These are phyloP conservation scores for Musa itinerans DNA, from an alignment of 176 grass and related monocot species.

Conservation along the genomic window DNA sequence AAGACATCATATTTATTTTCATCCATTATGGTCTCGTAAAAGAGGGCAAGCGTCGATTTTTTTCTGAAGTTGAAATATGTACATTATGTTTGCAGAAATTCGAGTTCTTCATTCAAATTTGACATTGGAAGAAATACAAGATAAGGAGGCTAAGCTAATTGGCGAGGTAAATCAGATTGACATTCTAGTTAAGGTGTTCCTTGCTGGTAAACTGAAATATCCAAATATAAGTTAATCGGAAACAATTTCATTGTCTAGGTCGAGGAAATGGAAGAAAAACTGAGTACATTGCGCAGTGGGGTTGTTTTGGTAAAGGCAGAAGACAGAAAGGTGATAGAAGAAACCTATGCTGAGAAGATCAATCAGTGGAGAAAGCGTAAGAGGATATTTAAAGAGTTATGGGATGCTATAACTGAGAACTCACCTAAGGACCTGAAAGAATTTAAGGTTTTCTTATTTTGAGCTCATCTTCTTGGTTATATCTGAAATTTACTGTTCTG, in stretches of 20 bases:
- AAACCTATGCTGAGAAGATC: slow-evolving; percentile 62
- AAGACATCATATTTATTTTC: background rate
- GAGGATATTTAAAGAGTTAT: slow-evolving; percentile 94
- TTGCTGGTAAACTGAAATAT: background rate
- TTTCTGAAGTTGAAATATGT: slow-evolving; percentile 20
- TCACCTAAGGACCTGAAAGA: slow-evolving; percentile 86
- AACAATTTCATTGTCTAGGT: slow-evolving; percentile 31
- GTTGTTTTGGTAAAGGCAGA: slow-evolving; percentile 83
- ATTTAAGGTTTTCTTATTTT: slow-evolving; percentile 54
- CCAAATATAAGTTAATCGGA: background rate
- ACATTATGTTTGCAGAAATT: slow-evolving; percentile 49
- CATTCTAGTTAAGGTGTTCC: background rate
- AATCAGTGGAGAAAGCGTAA: slow-evolving; percentile 88
- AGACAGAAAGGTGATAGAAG: slow-evolving; percentile 82
- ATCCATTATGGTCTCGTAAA: too few relatives aligned
- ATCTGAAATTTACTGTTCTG: background rate
- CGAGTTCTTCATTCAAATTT: slow-evolving; percentile 78
- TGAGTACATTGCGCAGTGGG: slow-evolving; percentile 60
- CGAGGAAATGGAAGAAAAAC: slow-evolving; percentile 77
- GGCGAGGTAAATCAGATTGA: slow-evolving; percentile 42
- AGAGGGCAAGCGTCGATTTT: too few relatives aligned
- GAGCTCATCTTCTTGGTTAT: background rate
- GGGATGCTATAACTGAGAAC: slow-evolving; percentile 95
- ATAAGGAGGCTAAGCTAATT: slow-evolving; percentile 59
- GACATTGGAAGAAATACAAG: slow-evolving; percentile 65